These are phyloP conservation scores for Microcos paniculata DNA, from an alignment of 345 rosid genomes.

Conservation along the genomic window DNA sequence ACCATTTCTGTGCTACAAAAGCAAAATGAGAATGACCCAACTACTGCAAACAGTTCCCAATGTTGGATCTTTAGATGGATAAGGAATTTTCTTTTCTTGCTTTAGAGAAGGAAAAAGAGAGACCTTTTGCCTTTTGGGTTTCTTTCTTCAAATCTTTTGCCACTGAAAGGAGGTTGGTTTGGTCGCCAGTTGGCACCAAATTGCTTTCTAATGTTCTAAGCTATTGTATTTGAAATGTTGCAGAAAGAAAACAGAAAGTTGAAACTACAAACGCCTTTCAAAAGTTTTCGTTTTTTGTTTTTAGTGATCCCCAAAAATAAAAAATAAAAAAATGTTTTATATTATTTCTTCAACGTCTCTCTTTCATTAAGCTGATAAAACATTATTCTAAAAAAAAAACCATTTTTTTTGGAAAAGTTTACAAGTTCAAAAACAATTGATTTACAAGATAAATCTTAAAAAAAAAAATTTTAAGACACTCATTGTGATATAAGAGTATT, in stretches of 20 bases:
- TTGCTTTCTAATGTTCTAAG: not conserved
- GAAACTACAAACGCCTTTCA: not conserved
- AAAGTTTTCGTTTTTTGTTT: not conserved
- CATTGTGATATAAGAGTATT: too few relatives aligned
- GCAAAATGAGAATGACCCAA: conserved; percentile 4
- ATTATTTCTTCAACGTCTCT: too few relatives aligned
- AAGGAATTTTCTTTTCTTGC: not conserved
- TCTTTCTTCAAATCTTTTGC: not conserved
- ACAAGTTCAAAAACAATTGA: too few relatives aligned
- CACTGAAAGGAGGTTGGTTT: not conserved
- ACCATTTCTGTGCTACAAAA: conserved; percentile 6
- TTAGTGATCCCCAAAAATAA: not conserved
- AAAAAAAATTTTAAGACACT: too few relatives aligned
- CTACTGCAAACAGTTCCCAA: not conserved
- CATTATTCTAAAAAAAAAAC: too few relatives aligned
- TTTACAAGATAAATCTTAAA: too few relatives aligned
- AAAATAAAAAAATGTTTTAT: too few relatives aligned
- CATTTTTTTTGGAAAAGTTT: too few relatives aligned
- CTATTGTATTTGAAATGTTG: not conserved
- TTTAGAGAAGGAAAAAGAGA: not conserved
- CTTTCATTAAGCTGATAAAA: too few relatives aligned
- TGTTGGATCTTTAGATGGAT: not conserved
- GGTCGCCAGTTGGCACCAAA: conserved; percentile 11
- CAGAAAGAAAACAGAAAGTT: not conserved
- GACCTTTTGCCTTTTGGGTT: not conserved